Base-by-base conservation (phyloP, 495 filamentous ascomycete genomes). In the Gamarada debralockiae region DNA sequence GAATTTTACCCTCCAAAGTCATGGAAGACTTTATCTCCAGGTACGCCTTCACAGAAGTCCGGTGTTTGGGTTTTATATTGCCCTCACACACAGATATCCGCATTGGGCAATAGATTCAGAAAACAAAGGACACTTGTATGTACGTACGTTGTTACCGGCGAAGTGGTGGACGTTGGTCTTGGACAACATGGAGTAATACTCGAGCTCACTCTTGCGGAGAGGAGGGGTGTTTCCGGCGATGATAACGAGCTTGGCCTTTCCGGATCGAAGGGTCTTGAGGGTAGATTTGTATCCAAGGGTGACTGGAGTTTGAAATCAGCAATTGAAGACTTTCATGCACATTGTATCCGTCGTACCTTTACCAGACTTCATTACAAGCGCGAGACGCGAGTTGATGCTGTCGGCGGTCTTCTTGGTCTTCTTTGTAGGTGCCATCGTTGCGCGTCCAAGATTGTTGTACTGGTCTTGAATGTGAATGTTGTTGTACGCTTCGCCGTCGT, bases 81-180 rank as follows among this genome's bases (percentile, higher is more conserved):
- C 27, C 27, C 57, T 61, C 54, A 53, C 57, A 59, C 58, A 43
- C 36, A 59, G 52, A 17, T 2, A 40, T 6, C 37, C 6, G 20
- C 53, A 25, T 51, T 56, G 47, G 47, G 53, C 39, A 36, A 15
- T 20, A 55, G 63, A 64, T 52, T 5, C 10, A 10, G 10, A 4
- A 55, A 25, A 49, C 27, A 49, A 46, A 29, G 39, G 24, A 57
- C 48, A 45, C n/a, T n/a, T 50, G 22, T 56, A 36, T 48, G 33
- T 64, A 79, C 92, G 87, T 83, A 97, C 91, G 83, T 96, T 97
- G 83, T 93, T 95, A 52, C 92, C 93, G 58, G 80, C 80, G 77
- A 96, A 97, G 78, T 97, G 92, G 79, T 97, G 90, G 64, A 97
- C 90, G 41, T 86, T 82, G 63, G 86, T 89, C 81, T 97, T 96